Conservation (phyloP, 495 filamentous ascomycete species). For the Aspergillus funiculosus region DNA sequence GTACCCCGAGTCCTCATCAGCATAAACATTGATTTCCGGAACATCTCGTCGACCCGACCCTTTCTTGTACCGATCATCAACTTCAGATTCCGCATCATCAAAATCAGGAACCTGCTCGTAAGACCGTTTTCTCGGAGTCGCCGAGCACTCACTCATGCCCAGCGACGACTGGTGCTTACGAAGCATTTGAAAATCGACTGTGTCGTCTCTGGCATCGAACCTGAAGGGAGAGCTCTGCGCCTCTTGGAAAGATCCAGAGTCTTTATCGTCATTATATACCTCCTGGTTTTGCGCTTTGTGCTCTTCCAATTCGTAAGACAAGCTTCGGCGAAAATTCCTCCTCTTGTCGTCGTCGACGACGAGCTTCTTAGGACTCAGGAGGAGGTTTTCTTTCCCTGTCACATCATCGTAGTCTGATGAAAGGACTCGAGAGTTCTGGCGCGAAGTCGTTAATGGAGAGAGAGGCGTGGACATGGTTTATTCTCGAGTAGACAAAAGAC, state of each 20-base stretch:
- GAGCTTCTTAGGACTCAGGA: slow-evolving; percentile 33
- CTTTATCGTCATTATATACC: slow-evolving; percentile 17
- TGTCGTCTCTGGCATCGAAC: slow-evolving; percentile 29
- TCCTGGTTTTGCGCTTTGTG: slow-evolving; percentile 16
- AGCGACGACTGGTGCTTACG: slow-evolving; percentile 21
- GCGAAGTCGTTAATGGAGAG: slow-evolving; percentile 40
- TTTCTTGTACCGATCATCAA: slow-evolving; percentile 31
- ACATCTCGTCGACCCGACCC: slow-evolving; percentile 21
- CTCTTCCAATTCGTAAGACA: slow-evolving; percentile 5
- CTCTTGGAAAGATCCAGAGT: slow-evolving; percentile 20
- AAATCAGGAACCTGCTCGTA: slow-evolving; percentile 35
- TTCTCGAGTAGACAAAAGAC: background rate
- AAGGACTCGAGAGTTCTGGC: slow-evolving; percentile 37
- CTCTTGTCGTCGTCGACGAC: slow-evolving; percentile 20
- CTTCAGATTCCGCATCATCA: slow-evolving; percentile 20
- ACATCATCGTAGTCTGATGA: slow-evolving; percentile 23
- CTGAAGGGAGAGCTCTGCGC: slow-evolving; percentile 38
- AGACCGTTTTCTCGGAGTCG: slow-evolving; percentile 36
- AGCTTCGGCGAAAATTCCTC: slow-evolving; percentile 16
- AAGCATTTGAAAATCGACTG: slow-evolving; percentile 28
- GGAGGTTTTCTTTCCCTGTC: slow-evolving; percentile 25
- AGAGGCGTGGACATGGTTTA: slow-evolving; percentile 40
- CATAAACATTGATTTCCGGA: slow-evolving; percentile 29
- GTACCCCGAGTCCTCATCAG: slow-evolving; percentile 29
- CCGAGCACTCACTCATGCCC: slow-evolving; percentile 17